These are phyloP conservation scores for Delitschia confertaspora DNA, from an alignment of 495 filamentous ascomycete species.

Conservation along the genomic window DNA sequence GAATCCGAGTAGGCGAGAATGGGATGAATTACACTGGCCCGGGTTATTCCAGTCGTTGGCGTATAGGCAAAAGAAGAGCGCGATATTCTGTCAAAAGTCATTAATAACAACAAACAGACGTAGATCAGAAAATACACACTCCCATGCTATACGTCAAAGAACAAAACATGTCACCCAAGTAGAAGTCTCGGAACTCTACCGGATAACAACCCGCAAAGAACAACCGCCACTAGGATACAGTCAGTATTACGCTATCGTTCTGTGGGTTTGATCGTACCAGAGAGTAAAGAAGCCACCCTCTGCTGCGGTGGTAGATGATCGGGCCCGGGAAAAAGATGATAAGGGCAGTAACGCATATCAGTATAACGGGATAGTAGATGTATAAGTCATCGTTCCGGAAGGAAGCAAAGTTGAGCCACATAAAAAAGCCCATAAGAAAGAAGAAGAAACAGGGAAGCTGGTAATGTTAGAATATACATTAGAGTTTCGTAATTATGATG, in stretches of 20 bases:
- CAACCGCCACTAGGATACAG: conserved; percentile 58
- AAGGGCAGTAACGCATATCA: conserved; percentile 55
- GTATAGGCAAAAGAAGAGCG: conserved; percentile 92
- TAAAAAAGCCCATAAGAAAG: conserved; percentile 65
- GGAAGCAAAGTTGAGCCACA: conserved; percentile 79
- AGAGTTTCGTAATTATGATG: not conserved
- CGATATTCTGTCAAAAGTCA: conserved; percentile 55
- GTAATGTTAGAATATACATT: conserved; percentile 7
- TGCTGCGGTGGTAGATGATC: conserved; percentile 63
- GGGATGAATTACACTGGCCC: conserved; percentile 68
- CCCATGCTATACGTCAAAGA: conserved; percentile 83
- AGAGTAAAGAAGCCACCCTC: conserved; percentile 76
- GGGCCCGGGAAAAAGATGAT: conserved; percentile 69
- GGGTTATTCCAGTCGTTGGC: conserved; percentile 63
- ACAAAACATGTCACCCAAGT: conserved; percentile 94
- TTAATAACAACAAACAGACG: conserved; percentile 26
- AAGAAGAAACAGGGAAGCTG: conserved; percentile 68
- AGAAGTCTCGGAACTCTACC: conserved; percentile 96
- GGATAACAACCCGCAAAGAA: conserved; percentile 78
- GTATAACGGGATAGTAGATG: conserved; percentile 79
- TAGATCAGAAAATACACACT: conserved; percentile 45
- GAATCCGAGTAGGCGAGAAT: conserved; percentile 79
- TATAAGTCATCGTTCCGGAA: conserved; percentile 60
- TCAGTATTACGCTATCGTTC: not conserved
- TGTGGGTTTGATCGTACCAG: conserved; percentile 48